These are phyloP conservation scores for Oryza officinalis DNA, from an alignment of 176 grass and related monocot genomes.

Conservation along the genomic window DNA sequence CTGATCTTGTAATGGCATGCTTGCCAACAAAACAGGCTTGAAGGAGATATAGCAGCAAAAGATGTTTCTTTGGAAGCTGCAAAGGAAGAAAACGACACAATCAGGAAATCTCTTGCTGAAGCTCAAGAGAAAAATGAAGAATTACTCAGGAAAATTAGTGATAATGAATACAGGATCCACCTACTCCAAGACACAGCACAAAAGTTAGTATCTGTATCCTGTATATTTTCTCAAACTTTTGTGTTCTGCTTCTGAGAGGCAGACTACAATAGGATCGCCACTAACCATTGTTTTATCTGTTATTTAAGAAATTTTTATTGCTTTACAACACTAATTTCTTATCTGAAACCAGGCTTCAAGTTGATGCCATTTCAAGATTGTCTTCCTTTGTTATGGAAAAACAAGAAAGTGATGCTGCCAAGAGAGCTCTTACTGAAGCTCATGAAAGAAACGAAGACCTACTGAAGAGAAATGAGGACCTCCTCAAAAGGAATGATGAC, in stretches of 20 bases:
- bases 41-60: conserved; percentile 54
- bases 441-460: conserved; percentile 71
- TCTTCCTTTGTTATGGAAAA: conserved; percentile 67
- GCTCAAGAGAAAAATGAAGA: conserved; percentile 54
- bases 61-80: conserved; percentile 46
- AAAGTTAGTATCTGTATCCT: conserved; percentile 45
- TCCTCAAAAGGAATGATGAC: conserved; percentile 63
- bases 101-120: conserved; percentile 50
- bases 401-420: conserved; percentile 62
- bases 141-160: conserved; percentile 59
- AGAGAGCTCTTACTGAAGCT: conserved; percentile 59
- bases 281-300: conserved; percentile 16
- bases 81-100: conserved; percentile 45
- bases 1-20: conserved; percentile 25
- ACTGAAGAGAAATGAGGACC: conserved; percentile 55
- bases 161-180: conserved; percentile 63
- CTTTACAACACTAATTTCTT: conserved; percentile 27
- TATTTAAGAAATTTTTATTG: background rate
- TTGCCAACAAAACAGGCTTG: conserved; percentile 56
- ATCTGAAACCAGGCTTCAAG: conserved; percentile 57
- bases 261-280: conserved; percentile 6
- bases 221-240: conserved; percentile 23
- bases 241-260: background rate
- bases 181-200: conserved; percentile 58
- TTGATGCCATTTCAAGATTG: conserved; percentile 64